Conservation (phyloP, 1,139 yeast species). For the Hanseniaspora sp. region DNA sequence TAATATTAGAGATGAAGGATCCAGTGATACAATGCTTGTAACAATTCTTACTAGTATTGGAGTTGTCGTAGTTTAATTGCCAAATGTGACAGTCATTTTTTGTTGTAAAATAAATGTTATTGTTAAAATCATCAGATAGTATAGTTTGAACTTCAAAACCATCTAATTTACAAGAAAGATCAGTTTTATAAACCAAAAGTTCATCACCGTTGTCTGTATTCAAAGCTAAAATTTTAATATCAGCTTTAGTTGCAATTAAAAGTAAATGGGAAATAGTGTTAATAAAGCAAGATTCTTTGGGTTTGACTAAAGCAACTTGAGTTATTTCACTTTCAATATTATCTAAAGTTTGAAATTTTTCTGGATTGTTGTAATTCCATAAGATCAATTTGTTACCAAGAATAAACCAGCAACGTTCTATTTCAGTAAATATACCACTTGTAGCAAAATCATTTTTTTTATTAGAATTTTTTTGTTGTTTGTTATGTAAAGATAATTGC, state of each 20-base stretch:
- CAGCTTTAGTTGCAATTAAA: constrained; percentile 68
- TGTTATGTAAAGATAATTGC: constrained; percentile 35
- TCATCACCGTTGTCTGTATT: constrained; percentile 41
- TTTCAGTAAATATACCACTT: constrained; percentile 75
- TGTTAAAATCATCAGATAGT: constrained; percentile 48
- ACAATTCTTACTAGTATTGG: constrained; percentile 72
- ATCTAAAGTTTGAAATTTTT: constrained; percentile 71
- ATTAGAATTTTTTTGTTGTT: constrained; percentile 17
- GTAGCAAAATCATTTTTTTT: constrained; percentile 57
- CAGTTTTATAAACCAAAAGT: constrained; percentile 69
- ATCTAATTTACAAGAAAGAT: constrained; percentile 65
- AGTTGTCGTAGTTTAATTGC: constrained; percentile 77
- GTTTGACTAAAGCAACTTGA: constrained; percentile 64
- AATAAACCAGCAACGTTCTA: constrained; percentile 79
- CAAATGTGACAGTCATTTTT: constrained; percentile 71
- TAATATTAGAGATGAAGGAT: constrained; percentile 49
- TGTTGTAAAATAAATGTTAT: constrained; percentile 77
- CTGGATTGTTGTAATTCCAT: constrained; percentile 59
- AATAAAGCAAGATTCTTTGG: constrained; percentile 70
- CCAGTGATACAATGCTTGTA: constrained; percentile 70
- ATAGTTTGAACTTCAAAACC: constrained; percentile 66
- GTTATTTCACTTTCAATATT: constrained; percentile 62
- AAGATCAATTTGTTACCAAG: constrained; percentile 71
- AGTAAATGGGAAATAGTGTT: constrained; percentile 63
- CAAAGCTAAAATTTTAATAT: constrained; percentile 66